phyloP scores from a whole-genome alignment of 164 flowering plant species.

The Vitis amurensis region DNA sequence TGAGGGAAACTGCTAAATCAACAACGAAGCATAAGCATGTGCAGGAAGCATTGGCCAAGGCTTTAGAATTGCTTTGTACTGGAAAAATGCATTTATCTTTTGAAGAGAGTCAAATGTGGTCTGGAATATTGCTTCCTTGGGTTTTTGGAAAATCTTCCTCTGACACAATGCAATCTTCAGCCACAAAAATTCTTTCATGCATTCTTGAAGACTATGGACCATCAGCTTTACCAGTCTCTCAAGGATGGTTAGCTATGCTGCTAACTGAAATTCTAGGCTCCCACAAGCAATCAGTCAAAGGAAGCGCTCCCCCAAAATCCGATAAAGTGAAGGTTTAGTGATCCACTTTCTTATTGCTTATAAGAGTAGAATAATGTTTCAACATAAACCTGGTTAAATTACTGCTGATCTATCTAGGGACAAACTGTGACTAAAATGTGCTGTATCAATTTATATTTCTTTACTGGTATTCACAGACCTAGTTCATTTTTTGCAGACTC shows the following conservation, averaged over 20 bases:
- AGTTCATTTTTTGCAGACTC: conserved; percentile 63
- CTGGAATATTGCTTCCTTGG: conserved; percentile 81
- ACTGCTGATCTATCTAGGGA: background rate
- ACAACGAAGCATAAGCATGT: conserved; percentile 55
- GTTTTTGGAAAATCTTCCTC: conserved; percentile 62
- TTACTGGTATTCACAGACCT: background rate
- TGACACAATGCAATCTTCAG: conserved; percentile 59
- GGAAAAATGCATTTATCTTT: conserved; percentile 70
- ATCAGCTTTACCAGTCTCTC: conserved; percentile 79
- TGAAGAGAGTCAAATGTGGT: conserved; percentile 92
- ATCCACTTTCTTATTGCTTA: conserved; percentile 4
- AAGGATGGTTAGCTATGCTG: conserved; percentile 84
- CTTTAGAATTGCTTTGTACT: conserved; percentile 64
- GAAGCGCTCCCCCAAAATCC: conserved; percentile 43
- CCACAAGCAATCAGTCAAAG: conserved; percentile 49
- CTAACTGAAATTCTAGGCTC: conserved; percentile 56
- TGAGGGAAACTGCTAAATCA: conserved; percentile 73
- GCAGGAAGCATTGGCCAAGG: conserved; percentile 83
- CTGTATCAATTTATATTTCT: background rate
- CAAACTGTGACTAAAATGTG: background rate
- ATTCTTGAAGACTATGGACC: conserved; percentile 92
- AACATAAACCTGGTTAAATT: background rate
- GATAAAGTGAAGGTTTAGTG: conserved; percentile 73
- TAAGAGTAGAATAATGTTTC: background rate
- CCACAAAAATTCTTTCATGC: conserved; percentile 64